Base-by-base conservation (phyloP, 768 basidiomycete genomes). In the Gymnopilus dilepis region DNA sequence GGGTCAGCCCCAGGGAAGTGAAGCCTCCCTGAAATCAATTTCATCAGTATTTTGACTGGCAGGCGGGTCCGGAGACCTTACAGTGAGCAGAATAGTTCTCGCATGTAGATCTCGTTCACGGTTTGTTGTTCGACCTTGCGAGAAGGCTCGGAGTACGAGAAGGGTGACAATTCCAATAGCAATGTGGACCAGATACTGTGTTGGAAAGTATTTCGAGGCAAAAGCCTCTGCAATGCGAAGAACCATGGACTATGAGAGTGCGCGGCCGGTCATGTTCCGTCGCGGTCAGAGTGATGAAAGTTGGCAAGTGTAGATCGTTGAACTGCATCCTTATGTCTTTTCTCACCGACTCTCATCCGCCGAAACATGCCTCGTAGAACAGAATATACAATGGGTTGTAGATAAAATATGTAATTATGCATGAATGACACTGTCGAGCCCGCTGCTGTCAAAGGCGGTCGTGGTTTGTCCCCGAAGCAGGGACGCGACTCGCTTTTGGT, bases 101-200 rank as follows among this genome's bases (percentile, higher is more conserved):
- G 85, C 86, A 77, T 94, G 91, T 45, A 95, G 76, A 68, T 90
- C 87, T 52, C 92, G 79, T 64, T 94, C 91, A 21, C 93, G 76
- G 61, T 74, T 85, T 3, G 91, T 92, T n/a, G 74, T 79, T 1
- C 86, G 80, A 22, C 92, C 91, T 72, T 91, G 90, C 5, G 85
- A 78, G 70, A 90, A 85, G 17, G 86, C 80, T 52, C 82, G 81
- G 22, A 87, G 71, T 24, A 85, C 78, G 28, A 84, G 74, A 40
- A 86, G 58, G 4, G 72, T 71, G 9, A 84, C 58, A 12, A 87
- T 53, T 19, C 72, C 77, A n/a, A 85, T 50, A 41, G 77, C 63
- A 11, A 80, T 81, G 63, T 88, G 89, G 13, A 82, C 69, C 60
- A 83, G 81, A 74, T 91, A 91, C 59, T 83, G 73, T 0, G 81